Conservation (phyloP, 2,329 filamentous ascomycete species). For the Fusarium clavum region DNA sequence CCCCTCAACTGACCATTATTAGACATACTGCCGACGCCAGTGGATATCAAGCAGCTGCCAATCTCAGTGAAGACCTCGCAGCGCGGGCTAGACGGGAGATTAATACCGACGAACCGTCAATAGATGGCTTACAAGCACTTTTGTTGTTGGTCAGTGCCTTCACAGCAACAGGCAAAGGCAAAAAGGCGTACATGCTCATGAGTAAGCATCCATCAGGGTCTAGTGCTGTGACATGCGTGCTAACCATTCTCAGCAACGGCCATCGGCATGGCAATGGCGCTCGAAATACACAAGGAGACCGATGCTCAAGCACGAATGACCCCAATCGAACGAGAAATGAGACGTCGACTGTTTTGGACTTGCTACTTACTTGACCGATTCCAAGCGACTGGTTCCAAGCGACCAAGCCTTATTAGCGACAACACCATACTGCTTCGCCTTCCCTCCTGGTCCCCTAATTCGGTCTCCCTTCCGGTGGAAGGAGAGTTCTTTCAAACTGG, state of each 20-base stretch:
- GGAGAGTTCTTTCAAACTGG: constrained; percentile 85
- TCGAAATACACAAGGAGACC: constrained; percentile 83
- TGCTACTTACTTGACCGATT: constrained; percentile 91
- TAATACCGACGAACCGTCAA: constrained; percentile 82
- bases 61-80: constrained; percentile 78
- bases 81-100: constrained; percentile 75
- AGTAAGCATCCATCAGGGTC: constrained; percentile 63
- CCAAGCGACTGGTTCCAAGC: constrained; percentile 81
- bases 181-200: constrained; percentile 88
- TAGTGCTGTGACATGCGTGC: constrained; percentile 21
- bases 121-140: constrained; percentile 81
- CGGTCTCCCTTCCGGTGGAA: constrained; percentile 72
- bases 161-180: constrained; percentile 81
- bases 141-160: constrained; percentile 81
- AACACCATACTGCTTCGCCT: constrained; percentile 79
- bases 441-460: constrained; percentile 77
- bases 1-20: constrained; percentile 2
- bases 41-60: constrained; percentile 74
- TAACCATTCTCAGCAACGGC: constrained; percentile 70
- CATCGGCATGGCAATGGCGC: constrained; percentile 83
- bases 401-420: constrained; percentile 83
- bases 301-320: constrained; percentile 71
- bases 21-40: constrained; percentile 76
- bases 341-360: constrained; percentile 87
- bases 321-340: constrained; percentile 77